Evolutionary conservation across 495 filamentous ascomycete species (phyloP), one percentile per base, ranked within the genome.

Genomic region (Sphaerosporella brunnea): DNA sequence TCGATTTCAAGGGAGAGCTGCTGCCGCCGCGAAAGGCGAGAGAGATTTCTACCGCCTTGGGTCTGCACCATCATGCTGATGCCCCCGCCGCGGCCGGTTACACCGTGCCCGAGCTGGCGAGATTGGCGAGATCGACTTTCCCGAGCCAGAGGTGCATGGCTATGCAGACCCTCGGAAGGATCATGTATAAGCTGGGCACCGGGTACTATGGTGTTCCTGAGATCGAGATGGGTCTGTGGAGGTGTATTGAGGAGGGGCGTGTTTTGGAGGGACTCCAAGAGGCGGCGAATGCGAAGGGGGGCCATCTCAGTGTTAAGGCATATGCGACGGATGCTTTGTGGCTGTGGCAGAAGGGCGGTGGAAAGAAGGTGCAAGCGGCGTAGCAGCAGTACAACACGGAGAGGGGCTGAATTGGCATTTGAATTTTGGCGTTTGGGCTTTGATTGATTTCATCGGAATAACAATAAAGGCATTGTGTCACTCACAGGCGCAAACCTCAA

Each of bases 11-110:
- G 11, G 90, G 86, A 39, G 65, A 66, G 0, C 68, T 97, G 0
- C 67, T 97, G 20, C 72, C 87, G 0, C 90, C 90, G 1, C 68
- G 74, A 21, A 73, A 72, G 3, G 74, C 84, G 9, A 70, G 81
- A 38, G 69, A 71, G 4, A 73, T 96, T 19, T 78, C 88, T 0
- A 71, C 72, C 1, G 77, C 70, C 11, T 70, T 79, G 21, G 90
- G 90, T 1, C 70, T 97, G 32, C 90, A 97, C 63, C 90, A 97
- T 62, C 90, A 97, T 62, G 86, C 78, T 51, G 77, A 92, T 36
- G 86, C 92, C 4, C 90, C 90, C 10, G 83, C 90, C 56, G 84
- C 87, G 0, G 90, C 90, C 0, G 90, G 90, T 0, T 97, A 97
- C 62, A 95, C 92, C 1, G 71, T 97, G 23, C 79, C 79, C 0